Evolutionary conservation across 2,329 filamentous ascomycete species (phyloP), one percentile per base, ranked within the genome.

Genomic region (Septoria petroselini): DNA sequence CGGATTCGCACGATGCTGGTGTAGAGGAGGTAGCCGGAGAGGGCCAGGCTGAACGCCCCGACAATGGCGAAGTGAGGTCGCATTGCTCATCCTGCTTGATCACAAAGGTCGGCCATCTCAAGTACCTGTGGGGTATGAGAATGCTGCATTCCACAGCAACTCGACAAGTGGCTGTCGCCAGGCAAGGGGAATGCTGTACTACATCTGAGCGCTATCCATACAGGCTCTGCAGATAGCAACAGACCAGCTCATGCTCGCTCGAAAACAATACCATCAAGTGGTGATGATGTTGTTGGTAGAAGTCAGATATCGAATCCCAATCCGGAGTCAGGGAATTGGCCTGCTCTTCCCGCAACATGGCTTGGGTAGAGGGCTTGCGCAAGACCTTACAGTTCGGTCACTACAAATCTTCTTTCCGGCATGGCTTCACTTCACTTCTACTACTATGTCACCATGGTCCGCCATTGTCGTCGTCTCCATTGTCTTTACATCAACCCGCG

Each of bases 21-120:
- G 31, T 33, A 50, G 14, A 44, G 29, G 9, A 44, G 14, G n/a
- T 30, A 21, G 15, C 31, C 33, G 11, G 38, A 8, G 14, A 33
- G 29, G 12, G 35, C 29, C 19, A 44, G 31, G 40, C 33, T 44
- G 11, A 33, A 27, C 7, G 40, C 41, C n/a, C 23, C 18, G 21
- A 44, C 17, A 6, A 19, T 39, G 33, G 29, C 23, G 14, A 50
- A n/a, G 14, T 38, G 33, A 15, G 31, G 37, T 18, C 40, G 31
- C 47, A 50, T 50, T 17, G 19, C 30, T 34, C 7, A n/a, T 44
- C 18, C 11, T 33, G n/a, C 23, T 27, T 27, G 9, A 5, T 12
- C 30, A 33, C 30, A 5, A 12, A n/a, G n/a, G 30, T 33, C 30
- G 14, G 30, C 30, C 30, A 33, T 33, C n/a, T n/a, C n/a, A n/a